These are phyloP conservation scores for Parascedosporium putredinis DNA, from an alignment of 2,329 filamentous ascomycete species.

Conservation along the genomic window DNA sequence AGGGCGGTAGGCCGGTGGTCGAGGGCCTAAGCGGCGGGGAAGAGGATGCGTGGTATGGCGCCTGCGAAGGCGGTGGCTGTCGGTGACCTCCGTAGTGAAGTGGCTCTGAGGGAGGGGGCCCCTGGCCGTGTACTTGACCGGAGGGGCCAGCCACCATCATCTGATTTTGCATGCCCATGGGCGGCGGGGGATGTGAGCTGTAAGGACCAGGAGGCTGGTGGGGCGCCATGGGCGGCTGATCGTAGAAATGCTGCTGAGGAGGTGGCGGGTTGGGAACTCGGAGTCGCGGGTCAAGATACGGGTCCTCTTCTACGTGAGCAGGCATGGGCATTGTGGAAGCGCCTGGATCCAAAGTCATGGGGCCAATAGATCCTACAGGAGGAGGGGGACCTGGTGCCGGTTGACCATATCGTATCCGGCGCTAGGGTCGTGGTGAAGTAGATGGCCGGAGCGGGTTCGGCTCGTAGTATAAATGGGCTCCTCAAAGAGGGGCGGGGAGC, in stretches of 20 bases:
- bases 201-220: slow-evolving; percentile 9
- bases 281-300: slow-evolving; percentile 3
- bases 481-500: background rate
- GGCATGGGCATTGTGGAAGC: background rate
- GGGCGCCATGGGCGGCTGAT: slow-evolving; percentile 3
- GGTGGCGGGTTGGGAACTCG: background rate
- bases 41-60: slow-evolving; percentile 6
- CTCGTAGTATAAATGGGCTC: background rate
- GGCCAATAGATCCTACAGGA: background rate
- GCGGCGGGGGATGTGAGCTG: slow-evolving; percentile 8
- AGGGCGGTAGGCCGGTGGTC: slow-evolving; percentile 21
- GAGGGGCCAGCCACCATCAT: slow-evolving; percentile 1
- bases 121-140: slow-evolving; percentile 3
- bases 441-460: background rate
- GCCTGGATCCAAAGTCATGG: background rate
- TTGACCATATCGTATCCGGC: background rate
- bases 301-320: background rate
- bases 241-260: background rate
- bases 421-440: background rate
- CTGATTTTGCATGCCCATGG: slow-evolving; percentile 1
- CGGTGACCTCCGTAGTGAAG: background rate
- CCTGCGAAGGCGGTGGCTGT: background rate
- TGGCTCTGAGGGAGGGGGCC: background rate
- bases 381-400: background rate
- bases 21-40: background rate